phyloP scores from a whole-genome alignment of 2,329 filamentous ascomycete genomes.

The Leptosphaerulina australis region DNA sequence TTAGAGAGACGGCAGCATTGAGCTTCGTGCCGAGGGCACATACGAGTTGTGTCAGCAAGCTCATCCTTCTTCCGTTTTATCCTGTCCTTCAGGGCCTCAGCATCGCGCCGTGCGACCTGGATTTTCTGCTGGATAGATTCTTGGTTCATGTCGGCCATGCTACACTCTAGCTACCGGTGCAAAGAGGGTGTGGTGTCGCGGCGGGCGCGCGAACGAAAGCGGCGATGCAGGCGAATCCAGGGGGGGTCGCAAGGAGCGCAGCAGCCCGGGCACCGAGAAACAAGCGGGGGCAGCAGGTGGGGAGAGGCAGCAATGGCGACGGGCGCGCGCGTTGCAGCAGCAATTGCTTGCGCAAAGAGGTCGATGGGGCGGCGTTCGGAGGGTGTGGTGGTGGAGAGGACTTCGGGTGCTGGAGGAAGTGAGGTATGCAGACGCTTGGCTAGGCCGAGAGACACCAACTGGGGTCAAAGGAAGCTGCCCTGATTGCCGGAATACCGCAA shows the following conservation, averaged over 20 bases:
- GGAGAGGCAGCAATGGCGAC: constrained; percentile 24
- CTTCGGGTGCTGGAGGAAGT: constrained; percentile 31
- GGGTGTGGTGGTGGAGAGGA: constrained; percentile 18
- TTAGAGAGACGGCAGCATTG: neutral
- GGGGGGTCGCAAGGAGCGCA: constrained; percentile 42
- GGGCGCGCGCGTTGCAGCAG: constrained; percentile 20
- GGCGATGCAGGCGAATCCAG: constrained; percentile 39
- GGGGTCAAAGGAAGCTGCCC: constrained; percentile 26
- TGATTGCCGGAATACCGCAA: constrained; percentile 14
- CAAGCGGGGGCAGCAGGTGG: constrained; percentile 13
- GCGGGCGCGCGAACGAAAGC: constrained; percentile 28
- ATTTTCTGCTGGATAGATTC: constrained; percentile 66
- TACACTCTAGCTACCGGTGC: constrained; percentile 21
- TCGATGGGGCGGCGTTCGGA: constrained; percentile 15
- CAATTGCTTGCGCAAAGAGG: constrained; percentile 28
- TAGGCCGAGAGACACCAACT: constrained; percentile 40
- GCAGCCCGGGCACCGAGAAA: constrained; percentile 31
- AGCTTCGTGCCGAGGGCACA: constrained; percentile 51
- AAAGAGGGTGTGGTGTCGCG: constrained; percentile 14
- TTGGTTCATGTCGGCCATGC: constrained; percentile 58
- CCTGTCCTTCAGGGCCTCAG: constrained; percentile 94
- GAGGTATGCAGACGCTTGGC: constrained; percentile 43
- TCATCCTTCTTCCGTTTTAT: constrained; percentile 99
- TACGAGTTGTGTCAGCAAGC: constrained; percentile 95
- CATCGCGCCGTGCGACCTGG: constrained; percentile 96